Evolutionary conservation across 768 basidiomycete species (phyloP).

Genomic region (Cystofilobasidium capitatum): DNA sequence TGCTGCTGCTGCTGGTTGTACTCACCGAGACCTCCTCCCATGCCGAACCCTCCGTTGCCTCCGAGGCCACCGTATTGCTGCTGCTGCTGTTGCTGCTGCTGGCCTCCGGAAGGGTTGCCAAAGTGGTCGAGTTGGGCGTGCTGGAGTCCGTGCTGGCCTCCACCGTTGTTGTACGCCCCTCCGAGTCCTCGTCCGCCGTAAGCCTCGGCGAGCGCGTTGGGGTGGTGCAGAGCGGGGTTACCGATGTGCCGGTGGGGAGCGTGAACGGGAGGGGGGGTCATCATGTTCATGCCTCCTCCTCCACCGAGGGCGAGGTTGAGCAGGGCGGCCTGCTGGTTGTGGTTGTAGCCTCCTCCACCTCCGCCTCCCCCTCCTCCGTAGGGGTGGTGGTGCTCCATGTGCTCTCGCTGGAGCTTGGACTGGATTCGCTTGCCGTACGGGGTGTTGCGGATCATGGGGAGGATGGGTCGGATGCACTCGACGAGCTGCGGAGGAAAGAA

Average conservation of each 20-base stretch:
- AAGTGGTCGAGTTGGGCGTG: slow-evolving; percentile 11
- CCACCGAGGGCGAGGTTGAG: slow-evolving; percentile 28
- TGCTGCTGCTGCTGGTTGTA: slow-evolving; percentile 1
- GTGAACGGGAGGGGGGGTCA: slow-evolving; percentile 8
- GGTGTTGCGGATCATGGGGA: slow-evolving; percentile 96
- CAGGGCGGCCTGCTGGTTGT: slow-evolving; percentile 28
- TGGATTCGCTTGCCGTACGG: slow-evolving; percentile 99
- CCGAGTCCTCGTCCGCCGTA: slow-evolving; percentile 31
- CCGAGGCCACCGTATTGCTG: slow-evolving; percentile 8
- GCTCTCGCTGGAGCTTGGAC: slow-evolving; percentile 93
- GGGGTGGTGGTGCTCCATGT: slow-evolving; percentile 49
- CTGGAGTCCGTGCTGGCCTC: background rate
- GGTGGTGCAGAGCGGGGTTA: slow-evolving; percentile 39
- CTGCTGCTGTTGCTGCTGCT: background rate
- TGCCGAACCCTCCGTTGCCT: slow-evolving; percentile 3
- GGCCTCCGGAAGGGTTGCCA: slow-evolving; percentile 2
- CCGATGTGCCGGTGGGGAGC: slow-evolving; percentile 36
- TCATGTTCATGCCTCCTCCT: slow-evolving; percentile 17
- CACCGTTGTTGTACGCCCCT: slow-evolving; percentile 7
- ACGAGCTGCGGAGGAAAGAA: slow-evolving; percentile 52
- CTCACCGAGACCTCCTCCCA: slow-evolving; percentile 1
- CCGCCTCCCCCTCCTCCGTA: slow-evolving; percentile 30
- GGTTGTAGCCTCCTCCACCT: slow-evolving; percentile 25
- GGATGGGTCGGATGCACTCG: slow-evolving; percentile 94
- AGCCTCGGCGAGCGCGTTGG: slow-evolving; percentile 40